phyloP scores from a whole-genome alignment of 352 stramenopile genomes.

The Sclerospora graminicola region DNA sequence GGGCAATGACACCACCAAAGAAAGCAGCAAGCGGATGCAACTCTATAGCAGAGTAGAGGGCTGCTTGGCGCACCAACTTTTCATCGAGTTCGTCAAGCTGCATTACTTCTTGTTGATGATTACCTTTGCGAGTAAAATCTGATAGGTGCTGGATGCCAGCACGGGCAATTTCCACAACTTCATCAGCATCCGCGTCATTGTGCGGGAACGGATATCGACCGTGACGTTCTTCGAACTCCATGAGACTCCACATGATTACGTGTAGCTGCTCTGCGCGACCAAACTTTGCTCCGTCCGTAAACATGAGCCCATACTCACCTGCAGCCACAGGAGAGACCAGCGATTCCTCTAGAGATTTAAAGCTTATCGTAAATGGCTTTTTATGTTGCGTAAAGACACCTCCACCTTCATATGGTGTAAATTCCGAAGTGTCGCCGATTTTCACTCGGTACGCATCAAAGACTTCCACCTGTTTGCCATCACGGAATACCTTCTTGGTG shows the following conservation, averaged over 20 bases:
- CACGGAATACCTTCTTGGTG: conserved; percentile 80
- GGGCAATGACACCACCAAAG: conserved; percentile 69
- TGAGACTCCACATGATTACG: conserved; percentile 59
- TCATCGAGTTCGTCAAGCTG: conserved; percentile 66
- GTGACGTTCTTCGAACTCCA: conserved; percentile 70
- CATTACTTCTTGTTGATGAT: conserved; percentile 39
- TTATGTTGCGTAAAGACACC: conserved; percentile 79
- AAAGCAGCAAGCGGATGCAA: conserved; percentile 77
- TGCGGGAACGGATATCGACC: conserved; percentile 53
- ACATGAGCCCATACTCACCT: conserved; percentile 75
- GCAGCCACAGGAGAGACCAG: conserved; percentile 53
- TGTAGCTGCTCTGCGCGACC: conserved; percentile 78
- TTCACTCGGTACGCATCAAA: conserved; percentile 79
- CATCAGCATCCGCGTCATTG: conserved; percentile 45
- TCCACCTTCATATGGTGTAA: conserved; percentile 70
- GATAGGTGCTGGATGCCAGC: conserved; percentile 56
- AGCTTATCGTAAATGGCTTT: conserved; percentile 66
- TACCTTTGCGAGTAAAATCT: conserved; percentile 33
- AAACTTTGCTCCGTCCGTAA: conserved; percentile 82
- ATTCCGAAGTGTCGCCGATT: conserved; percentile 73
- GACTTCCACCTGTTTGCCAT: conserved; percentile 78
- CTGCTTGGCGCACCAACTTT: conserved; percentile 42
- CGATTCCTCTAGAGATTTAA: conserved; percentile 66
- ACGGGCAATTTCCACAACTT: conserved; percentile 63
- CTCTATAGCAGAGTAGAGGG: conserved; percentile 50